Base-by-base conservation (phyloP, 1,139 yeast genomes). In the Debaryomyces robertsiae region DNA sequence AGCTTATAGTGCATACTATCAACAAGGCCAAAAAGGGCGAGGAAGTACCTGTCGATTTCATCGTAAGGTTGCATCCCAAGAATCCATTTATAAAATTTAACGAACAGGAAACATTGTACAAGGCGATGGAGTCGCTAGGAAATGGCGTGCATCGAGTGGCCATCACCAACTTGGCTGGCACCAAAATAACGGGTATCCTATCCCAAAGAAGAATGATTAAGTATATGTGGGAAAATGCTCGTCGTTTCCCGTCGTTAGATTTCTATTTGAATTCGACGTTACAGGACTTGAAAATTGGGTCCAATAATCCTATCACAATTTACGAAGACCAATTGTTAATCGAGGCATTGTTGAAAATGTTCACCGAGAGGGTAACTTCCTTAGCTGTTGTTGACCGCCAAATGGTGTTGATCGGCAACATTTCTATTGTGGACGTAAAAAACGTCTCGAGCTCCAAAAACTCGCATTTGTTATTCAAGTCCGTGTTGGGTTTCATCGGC, bases 81-180 rank as follows among this genome's bases (percentile, higher is more conserved):
- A 93, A 89, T 55, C 95, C 95, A 9, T 88, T 90, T 58, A 76
- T 85, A 44, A 84, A 84, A 54, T 71, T 91, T 42, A 76, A 79
- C 36, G 90, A 88, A 53, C 57, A 73, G 24, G 91, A 86, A 42
- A 77, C 83, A 17, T 68, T 91, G 41, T 73, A 82, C 31, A 74
- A 80, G 2, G 97, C 87, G 2, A 86, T 87, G 54, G 95, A 88
- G 60, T 82, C 86, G 13, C 72, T 91, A 45, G 97, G 96, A 16
- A 79, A 85, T 38, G 98, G 98, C 6, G 96, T 89, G 7, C 98
- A 93, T 63, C 75, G 98, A 57, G 79, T 91, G 30, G 96, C 97
- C 15, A 86, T 91, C 45, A 79, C 87, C 9, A 77, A 83, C 55
- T 63, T 69, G 23, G 62, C 53, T 62, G 71, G 28, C 52, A 64